Evolutionary conservation across 441 rosid species (phyloP), one percentile per base, ranked within the genome.

Genomic region (Heliophila coronopifolia): DNA sequence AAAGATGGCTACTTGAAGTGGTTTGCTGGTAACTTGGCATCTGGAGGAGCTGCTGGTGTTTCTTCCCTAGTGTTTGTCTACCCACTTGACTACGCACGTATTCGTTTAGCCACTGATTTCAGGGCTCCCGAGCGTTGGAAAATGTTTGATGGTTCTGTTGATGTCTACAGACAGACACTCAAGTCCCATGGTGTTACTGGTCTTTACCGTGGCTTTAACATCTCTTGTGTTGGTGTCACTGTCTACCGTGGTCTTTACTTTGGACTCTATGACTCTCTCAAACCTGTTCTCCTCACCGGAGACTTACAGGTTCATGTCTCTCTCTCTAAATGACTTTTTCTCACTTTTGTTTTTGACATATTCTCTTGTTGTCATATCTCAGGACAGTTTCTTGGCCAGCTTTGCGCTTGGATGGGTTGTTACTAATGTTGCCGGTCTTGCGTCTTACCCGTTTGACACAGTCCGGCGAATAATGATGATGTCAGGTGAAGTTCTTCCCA

Each of bases 31-130:
- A 85, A 78, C 13, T 43, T 77, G 8, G 77, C 96, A 47, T 84
- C 96, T 2, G 98, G 96, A 26, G 84, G 98, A 69, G 98, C 98
- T 43, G 98, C 95, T 60, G 96, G 98, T 35, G 96, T 95, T 37
- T 83, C 86, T 10, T 83, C 89, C 22, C 80, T 93, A 0, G 43
- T 82, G 54, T 72, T 89, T 37, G 53, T 82, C 1, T 82, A 82
- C 59, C 90, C 79, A 71, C 61, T 82, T 31, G 90, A 85, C 61
- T 85, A 83, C 41, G 90, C 84, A 2, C 71, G 94, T 26, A 84
- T 90, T 0, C 80, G 94, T 13, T 76, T 86, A 37, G 98, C 77
- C 8, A 86, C 93, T n/a, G 95, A 91, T 75, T n/a, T n/a, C n/a
- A n/a, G n/a, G n/a, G n/a, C n/a, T n/a, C n/a, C n/a, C n/a, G n/a